Base-by-base conservation (phyloP, 2,329 filamentous ascomycete genomes). In the Diaporthe longicolla region DNA sequence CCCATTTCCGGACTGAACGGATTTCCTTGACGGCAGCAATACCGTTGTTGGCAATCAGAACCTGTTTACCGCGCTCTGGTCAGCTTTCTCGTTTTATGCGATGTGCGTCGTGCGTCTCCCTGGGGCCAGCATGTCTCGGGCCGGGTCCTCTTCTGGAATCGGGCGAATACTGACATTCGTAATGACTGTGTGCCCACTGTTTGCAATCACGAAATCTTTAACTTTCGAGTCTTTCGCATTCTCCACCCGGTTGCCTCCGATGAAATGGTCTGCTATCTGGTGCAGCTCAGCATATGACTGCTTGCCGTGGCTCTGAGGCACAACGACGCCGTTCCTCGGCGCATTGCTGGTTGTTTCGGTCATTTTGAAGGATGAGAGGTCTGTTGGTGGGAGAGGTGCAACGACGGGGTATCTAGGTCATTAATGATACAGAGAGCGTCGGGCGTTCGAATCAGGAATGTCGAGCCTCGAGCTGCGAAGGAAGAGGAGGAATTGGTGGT, bases 1-100 rank as follows among this genome's bases (percentile, higher is more conserved):
- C 97, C 97, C 97, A 99, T 95, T 98, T 99, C 85, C 97, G 94
- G 82, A 99, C 96, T 75, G 96, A 98, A 84, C 97, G 93, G 83
- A 99, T 99, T 86, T 99, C 97, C 87, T 99, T 99, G 85, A 99
- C 97, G 82, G 97, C 97, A 69, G 97, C 97, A 85, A 99, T 99
- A 90, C 97, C 97, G 88, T 99, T 99, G 89, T 99, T 99, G 83
- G 97, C 97, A 85, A 99, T 99, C 77, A 99, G 90, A 71, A 98
- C 95, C 96, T 98, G 81, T 26, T 43, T 32, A 21, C 32, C 6
- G 40, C 54, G 17, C 4, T 3, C 37, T 29, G 26, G 57, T 54
- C 35, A 65, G 19, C 9, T 21, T 71, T 17, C 45, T 4, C 55
- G 37, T 24, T 4, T 54, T 13, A 6, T 9, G n/a, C 8, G 15